Evolutionary conservation across 805 yeast species (phyloP), one percentile per base, ranked within the genome.

Genomic region (Monosporozyma unispora): DNA sequence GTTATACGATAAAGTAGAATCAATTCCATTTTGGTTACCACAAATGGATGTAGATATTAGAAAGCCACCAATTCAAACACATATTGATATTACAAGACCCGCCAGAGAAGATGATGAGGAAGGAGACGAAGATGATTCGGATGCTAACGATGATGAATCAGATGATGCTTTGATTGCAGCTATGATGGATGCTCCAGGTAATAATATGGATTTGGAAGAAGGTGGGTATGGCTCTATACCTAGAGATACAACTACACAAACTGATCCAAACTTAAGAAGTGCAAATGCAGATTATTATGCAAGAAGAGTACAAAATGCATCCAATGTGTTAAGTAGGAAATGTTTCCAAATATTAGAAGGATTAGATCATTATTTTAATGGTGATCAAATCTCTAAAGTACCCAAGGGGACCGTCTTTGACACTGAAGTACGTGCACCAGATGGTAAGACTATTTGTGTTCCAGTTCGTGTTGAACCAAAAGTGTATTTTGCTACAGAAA

Each of bases 391-490:
- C 1, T 71, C 75, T 41, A 80, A 78, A 54, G 80, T 83, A 18
- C 82, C 86, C 12, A 70, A 68, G 16, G 88, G 87, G 25, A 82
- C 89, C 0, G 75, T 74, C 0, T 84, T 80, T 60, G 82, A 79
- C 52, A 62, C 78, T 2, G 67, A 70, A 49, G 75, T 82, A 54
- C 70, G 68, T 52, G 85, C 93, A 10, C 98, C 99, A 21, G 81
- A 85, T 40, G 99, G 98, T 1, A 90, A 89, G 68, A 76, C 78
- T 43, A 87, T 93, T 51, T 80, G 89, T 61, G 93, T 93, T 8
- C 99, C 98, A 2, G 95, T 93, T 37, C 79, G 99, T 61, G 90
- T 93, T 35, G 99, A 93, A 69, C 99, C 99, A 51, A 93, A 93
- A 71, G 99, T 93, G n/a, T 93, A 93, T 66, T 93, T 93, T 69